Evolutionary conservation across 2,329 filamentous ascomycete species (phyloP).

Genomic region (Colletotrichum sp.): DNA sequence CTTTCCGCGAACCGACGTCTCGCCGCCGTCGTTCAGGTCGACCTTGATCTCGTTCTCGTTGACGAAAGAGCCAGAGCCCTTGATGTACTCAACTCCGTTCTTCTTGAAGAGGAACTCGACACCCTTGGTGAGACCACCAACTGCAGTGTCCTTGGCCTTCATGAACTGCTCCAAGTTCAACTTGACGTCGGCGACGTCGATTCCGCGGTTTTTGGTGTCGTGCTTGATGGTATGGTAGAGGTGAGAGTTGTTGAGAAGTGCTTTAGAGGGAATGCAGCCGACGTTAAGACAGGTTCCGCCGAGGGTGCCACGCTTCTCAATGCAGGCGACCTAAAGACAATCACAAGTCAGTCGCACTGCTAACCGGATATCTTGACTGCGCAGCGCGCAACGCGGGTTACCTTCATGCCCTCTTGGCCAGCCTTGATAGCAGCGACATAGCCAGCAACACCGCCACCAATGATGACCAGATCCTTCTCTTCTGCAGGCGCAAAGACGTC

Average conservation of each 20-base stretch:
- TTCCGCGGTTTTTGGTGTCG: conserved; percentile 96
- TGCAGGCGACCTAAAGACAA: conserved; percentile 78
- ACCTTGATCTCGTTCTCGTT: conserved; percentile 93
- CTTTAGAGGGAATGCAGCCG: conserved; percentile 99
- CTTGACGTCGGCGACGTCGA: conserved; percentile 96
- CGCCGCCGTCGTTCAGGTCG: conserved; percentile 87
- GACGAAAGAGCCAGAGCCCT: conserved; percentile 86
- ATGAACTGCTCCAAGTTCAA: conserved; percentile 95
- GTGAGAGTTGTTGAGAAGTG: conserved; percentile 98
- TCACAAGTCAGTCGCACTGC: background rate
- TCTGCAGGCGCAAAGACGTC: conserved; percentile 56
- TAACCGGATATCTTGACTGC: background rate
- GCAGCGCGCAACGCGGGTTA: conserved; percentile 42
- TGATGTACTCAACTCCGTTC: conserved; percentile 98
- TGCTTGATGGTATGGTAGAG: conserved; percentile 97
- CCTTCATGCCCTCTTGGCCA: conserved; percentile 95
- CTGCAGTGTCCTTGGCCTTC: conserved; percentile 97
- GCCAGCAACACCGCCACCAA: conserved; percentile 96
- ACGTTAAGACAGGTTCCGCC: conserved; percentile 99
- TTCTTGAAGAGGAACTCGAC: conserved; percentile 99
- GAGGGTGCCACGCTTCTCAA: conserved; percentile 95
- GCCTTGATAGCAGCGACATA: conserved; percentile 99
- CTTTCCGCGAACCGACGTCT: conserved; percentile 86
- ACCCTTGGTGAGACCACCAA: conserved; percentile 89
- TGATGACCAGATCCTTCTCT: conserved; percentile 96